Evolutionary conservation across 768 basidiomycete genomes (phyloP), one percentile per base, ranked within the genome.

Genomic region (Suillus plorans): DNA sequence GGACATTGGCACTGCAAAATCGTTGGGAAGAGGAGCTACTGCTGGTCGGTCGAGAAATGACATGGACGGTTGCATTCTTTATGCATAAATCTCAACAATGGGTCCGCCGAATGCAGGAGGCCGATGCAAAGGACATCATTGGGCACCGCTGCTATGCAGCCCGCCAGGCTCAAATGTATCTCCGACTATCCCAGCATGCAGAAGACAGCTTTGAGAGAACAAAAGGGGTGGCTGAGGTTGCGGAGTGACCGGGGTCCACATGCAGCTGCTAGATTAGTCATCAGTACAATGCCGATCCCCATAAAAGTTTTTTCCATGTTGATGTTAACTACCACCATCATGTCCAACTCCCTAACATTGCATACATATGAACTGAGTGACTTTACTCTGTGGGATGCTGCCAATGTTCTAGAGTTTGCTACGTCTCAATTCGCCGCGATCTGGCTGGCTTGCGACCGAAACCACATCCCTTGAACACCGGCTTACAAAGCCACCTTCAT

Each of bases 311-410:
- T 12, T 1, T n/a, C n/a, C 5, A 4, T n/a, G 10, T 47, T 22
- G 10, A 47, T 49, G 0, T 1, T 25, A 47, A 9, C 45, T 5
- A 2, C 4, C 7, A 44, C 4, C 5, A 49, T 49, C 10, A 22
- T 49, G 47, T 49, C 47, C 1, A 4, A 22, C 5, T 22, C 45
- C n/a, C 4, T 22, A 13, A 13, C 12, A 8, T 6, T 18, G 3
- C 16, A 1, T 8, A 20, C 18, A 0, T 12, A 22, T 47, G n/a
- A 22, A 13, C 12, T 49, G 0, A 6, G 0, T 5, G 5, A 13
- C 5, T 49, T 49, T 22, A 49, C 47, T 49, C 12, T 2, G 0
- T 25, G 47, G 22, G 13, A 50, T 64, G 47, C 47, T 25, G 12
- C 47, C 12, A 49, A 49, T 6, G 2, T 49, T 5, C 5, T 49